A percentile compares a stretch with the other conserved stretches of the same genome.
Conservation (phyloP, 148 eudicot species). For the Chenopodium quinoa region DNA sequence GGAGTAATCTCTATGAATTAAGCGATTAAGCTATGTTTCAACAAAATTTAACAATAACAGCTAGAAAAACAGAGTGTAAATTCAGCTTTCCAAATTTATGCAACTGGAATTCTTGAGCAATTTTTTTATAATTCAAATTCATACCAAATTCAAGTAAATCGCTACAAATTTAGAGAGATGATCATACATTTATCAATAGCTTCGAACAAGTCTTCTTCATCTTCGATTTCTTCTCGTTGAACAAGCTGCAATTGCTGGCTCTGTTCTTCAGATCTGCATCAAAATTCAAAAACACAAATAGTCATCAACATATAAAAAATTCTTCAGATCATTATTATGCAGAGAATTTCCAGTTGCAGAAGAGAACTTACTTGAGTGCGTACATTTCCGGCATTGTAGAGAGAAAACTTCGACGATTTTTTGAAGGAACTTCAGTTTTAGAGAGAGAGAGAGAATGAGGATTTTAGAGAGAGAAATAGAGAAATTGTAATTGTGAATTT, state of each 20-base stretch:
- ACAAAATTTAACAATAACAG: not conserved
- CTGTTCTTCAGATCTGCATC: slow-evolving; percentile 66
- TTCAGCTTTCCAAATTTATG: no score
- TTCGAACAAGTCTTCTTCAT: slow-evolving; percentile 85
- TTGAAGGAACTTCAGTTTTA: not conserved
- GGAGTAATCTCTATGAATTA: no score
- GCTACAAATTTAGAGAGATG: not conserved
- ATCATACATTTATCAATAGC: slow-evolving; percentile 69
- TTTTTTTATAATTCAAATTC: no score
- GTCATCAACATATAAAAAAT: not conserved
- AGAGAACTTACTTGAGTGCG: slow-evolving; percentile 51
- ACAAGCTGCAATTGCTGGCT: slow-evolving; percentile 81
- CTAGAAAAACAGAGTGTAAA: not conserved
- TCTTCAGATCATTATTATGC: not conserved
- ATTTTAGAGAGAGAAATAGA: not conserved
- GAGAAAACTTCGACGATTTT: not conserved
- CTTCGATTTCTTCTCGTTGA: slow-evolving; percentile 81
- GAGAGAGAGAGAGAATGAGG: not conserved
- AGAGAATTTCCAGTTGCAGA: not conserved
- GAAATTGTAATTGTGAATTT: not conserved
- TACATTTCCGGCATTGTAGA: slow-evolving; percentile 45
- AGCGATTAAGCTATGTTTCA: no score
- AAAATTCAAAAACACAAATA: not conserved
- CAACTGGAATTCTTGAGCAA: no score
- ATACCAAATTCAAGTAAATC: not conserved